Evolutionary conservation across 1,284 basidiomycete genomes (phyloP).

Genomic region (Moniliophthora roreri): DNA sequence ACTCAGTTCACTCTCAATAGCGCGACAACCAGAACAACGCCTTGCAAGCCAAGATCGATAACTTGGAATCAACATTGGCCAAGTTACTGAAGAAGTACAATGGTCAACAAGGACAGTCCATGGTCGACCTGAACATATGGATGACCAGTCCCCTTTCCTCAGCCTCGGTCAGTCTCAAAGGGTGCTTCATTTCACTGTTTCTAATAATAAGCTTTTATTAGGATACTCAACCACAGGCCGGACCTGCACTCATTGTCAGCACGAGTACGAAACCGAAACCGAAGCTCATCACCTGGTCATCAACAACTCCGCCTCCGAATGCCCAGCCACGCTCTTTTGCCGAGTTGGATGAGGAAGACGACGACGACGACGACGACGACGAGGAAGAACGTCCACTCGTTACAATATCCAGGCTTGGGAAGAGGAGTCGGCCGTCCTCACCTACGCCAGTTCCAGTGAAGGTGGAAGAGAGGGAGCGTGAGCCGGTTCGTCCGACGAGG

Average conservation of each 20-base stretch:
- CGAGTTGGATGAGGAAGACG: not conserved
- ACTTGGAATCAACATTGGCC: conserved; percentile 42
- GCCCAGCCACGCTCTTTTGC: not conserved
- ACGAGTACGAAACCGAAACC: not conserved
- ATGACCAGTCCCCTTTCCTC: conserved; percentile 20
- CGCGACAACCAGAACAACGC: conserved; percentile 41
- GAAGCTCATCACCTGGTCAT: not conserved
- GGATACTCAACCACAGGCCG: not conserved
- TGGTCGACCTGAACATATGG: conserved; percentile 38
- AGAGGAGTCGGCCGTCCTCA: too few relatives aligned
- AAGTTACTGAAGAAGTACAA: conserved; percentile 37
- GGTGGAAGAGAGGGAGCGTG: too few relatives aligned
- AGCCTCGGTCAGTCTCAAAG: too few relatives aligned
- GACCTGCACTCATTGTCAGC: not conserved
- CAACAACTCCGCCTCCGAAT: not conserved
- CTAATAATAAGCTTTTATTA: not conserved
- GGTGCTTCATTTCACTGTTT: not conserved
- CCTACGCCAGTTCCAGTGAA: too few relatives aligned
- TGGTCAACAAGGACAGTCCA: conserved; percentile 26
- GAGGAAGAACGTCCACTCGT: not conserved
- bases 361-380: not conserved
- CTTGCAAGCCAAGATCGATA: conserved; percentile 36
- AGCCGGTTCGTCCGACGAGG: too few relatives aligned
- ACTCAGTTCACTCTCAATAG: conserved; percentile 23
- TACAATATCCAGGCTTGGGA: too few relatives aligned